These are phyloP conservation scores for Pichia rugopelliculosa DNA, from an alignment of 805 yeast species.

Conservation along the genomic window DNA sequence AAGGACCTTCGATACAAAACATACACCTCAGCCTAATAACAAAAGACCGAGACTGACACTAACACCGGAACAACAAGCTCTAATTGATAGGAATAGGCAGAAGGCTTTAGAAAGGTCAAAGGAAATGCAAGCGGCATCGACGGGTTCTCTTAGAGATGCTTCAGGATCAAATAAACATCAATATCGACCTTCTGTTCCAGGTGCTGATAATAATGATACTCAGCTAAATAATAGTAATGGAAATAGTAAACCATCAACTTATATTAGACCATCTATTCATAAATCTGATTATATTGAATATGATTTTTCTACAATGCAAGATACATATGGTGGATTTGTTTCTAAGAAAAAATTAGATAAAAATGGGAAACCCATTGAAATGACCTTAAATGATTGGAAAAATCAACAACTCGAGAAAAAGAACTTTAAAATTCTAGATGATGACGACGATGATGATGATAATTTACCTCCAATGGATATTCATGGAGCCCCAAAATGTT, in stretches of 20 bases:
- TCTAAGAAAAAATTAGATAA: constrained; percentile 28
- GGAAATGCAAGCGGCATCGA: constrained; percentile 8
- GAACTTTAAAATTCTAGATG: constrained; percentile 19
- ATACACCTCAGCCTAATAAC: not conserved
- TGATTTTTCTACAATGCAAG: constrained; percentile 88
- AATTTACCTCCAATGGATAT: constrained; percentile 69
- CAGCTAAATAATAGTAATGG: not conserved
- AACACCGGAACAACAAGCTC: constrained; percentile 42
- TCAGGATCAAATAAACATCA: constrained; percentile 2
- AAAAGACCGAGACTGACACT: constrained; percentile 9
- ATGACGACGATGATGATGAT: constrained; percentile 37
- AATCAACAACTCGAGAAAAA: constrained; percentile 36
- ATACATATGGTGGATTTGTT: constrained; percentile 81
- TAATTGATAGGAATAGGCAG: constrained; percentile 46
- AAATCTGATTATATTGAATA: constrained; percentile 69
- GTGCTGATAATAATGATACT: not conserved
- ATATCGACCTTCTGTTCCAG: constrained; percentile 5
- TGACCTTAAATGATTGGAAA: constrained; percentile 49
- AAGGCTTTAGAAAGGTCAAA: constrained; percentile 39
- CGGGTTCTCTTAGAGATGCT: constrained; percentile 19
- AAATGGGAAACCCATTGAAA: constrained; percentile 26
- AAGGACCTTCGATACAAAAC: too few species aligned
- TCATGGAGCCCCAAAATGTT: constrained; percentile 71
- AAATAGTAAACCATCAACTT: not conserved
- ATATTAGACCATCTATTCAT: constrained; percentile 41